Evolutionary conservation across 2,329 filamentous ascomycete genomes (phyloP), one percentile per base, ranked within the genome.

Genomic region (Monosporascus ibericus): DNA sequence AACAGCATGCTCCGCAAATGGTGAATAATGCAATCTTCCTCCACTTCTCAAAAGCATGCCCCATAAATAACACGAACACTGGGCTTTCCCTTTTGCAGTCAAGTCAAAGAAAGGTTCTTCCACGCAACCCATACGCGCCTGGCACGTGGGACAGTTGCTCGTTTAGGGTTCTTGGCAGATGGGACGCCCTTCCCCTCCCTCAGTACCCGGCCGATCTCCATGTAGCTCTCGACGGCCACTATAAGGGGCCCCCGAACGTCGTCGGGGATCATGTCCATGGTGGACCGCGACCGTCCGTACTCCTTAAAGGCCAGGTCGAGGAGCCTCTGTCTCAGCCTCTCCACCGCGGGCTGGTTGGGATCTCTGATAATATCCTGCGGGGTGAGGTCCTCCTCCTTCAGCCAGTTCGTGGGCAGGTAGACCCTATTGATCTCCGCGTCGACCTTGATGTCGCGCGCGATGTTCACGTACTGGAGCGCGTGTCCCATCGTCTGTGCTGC

Each of bases 381-480:
- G 0, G 72, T 75, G 22, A 87, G 60, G 1, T 75, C 77, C 49
- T 77, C 76, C 49, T 82, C 78, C 39, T 75, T 71, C 2, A 90
- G 71, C 86, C 86, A 90, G 0, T 70, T 68, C 0, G 73, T 72
- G 0, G 87, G 87, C 5, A 90, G 69, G 63, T 91, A 91, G 6
- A 88, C 85, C 6, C 87, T 78, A 1, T 76, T 75, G 37, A 87
- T 81, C 15, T 71, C 69, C 0, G 87, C 84, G 60, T 90, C 87
- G 3, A 82, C 81, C 3, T 72, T 67, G n/a, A 90, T 83, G 61
- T 91, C 87, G 22, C 87, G 82, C 3, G 86, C 84, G 55, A 91
- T 89, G 62, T 90, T 91, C 60, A 88, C 81, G 60, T 86, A 89
- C 62, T 91, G 87, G n/a, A 90, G 70, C 1, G 87, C 86, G 36